Evolutionary conservation across 768 basidiomycete genomes (phyloP).

Genomic region (Lenzites betulinus): DNA sequence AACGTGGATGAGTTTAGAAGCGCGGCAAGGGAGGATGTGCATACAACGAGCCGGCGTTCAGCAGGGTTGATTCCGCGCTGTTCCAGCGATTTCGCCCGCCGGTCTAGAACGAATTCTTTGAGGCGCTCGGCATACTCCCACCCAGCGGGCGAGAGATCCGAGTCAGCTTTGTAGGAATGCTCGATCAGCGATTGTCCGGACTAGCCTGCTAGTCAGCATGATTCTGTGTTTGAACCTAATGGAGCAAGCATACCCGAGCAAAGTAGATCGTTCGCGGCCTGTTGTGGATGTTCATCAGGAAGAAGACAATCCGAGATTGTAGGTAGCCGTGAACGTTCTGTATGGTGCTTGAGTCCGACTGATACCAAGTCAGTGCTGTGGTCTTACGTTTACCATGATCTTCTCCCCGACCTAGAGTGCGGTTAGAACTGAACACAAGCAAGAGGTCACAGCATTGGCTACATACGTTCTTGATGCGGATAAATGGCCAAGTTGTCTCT

Average conservation of each 20-base stretch:
- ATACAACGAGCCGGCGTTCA: constrained; percentile 67
- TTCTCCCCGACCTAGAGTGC: constrained; percentile 84
- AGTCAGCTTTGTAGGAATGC: constrained; percentile 98
- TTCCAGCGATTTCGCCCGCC: constrained; percentile 75
- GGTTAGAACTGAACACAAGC: not conserved
- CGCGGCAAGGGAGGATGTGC: constrained; percentile 25
- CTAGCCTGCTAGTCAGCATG: constrained; percentile 40
- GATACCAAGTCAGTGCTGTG: not conserved
- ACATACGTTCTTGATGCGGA: constrained; percentile 88
- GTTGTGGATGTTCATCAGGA: constrained; percentile 99
- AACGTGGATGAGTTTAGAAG: not conserved
- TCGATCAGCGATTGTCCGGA: constrained; percentile 98
- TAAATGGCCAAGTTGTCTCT: constrained; percentile 89
- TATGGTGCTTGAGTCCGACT: not conserved
- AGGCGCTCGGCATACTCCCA: constrained; percentile 93
- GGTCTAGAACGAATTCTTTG: constrained; percentile 86
- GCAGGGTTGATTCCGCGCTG: constrained; percentile 64
- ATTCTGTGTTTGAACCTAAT: not conserved
- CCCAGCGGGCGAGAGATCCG: constrained; percentile 91
- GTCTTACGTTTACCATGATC: constrained; percentile 87
- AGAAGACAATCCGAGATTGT: constrained; percentile 94
- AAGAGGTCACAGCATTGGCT: constrained; percentile 13
- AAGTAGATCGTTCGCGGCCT: constrained; percentile 93
- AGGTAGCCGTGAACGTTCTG: constrained; percentile 88
- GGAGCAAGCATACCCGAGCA: constrained; percentile 67